Conservation (phyloP, 352 stramenopile species). For the Phytophthora niederhauseri region DNA sequence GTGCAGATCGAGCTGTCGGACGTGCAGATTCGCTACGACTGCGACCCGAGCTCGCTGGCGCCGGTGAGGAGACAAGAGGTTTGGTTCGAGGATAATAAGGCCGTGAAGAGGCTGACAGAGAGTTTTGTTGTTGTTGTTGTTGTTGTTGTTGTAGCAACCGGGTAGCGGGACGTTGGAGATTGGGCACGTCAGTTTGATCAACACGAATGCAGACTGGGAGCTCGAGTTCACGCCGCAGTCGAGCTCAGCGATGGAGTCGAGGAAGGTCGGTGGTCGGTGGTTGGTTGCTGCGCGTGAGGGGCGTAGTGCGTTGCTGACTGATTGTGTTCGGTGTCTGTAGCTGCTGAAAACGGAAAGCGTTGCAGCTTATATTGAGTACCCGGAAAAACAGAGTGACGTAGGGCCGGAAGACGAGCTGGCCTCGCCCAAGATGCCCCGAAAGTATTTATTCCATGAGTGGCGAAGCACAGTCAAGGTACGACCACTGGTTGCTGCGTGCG, state of each 20-base stretch:
- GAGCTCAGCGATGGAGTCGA: conserved; percentile 75
- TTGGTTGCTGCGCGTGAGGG: not conserved
- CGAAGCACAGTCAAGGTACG: conserved; percentile 75
- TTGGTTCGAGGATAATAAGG: not conserved
- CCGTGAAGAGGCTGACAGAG: not conserved
- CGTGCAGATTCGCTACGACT: conserved; percentile 87
- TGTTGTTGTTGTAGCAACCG: conserved; percentile 47
- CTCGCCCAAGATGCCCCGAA: conserved; percentile 30
- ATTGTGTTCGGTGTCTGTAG: conserved; percentile 34
- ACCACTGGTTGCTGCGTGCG: not conserved
- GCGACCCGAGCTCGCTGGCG: conserved; percentile 59
- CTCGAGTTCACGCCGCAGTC: conserved; percentile 78
- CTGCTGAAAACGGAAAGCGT: conserved; percentile 68
- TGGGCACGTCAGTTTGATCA: conserved; percentile 68
- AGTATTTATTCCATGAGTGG: conserved; percentile 91
- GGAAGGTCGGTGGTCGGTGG: conserved; percentile 55
- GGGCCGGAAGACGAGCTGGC: conserved; percentile 1
- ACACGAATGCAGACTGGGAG: conserved; percentile 79
- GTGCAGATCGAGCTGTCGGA: conserved; percentile 86
- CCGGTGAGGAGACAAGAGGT: conserved; percentile 42
- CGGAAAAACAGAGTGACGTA: conserved; percentile 21
- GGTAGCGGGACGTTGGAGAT: conserved; percentile 76
- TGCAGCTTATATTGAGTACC: conserved; percentile 78
- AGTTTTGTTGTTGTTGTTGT: not conserved
- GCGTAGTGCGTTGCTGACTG: not conserved